Percentiles rank a stretch among this genome's conserved stretches.
phyloP scores from a whole-genome alignment of 805 yeast species.

The Lipomyces yamadae region DNA sequence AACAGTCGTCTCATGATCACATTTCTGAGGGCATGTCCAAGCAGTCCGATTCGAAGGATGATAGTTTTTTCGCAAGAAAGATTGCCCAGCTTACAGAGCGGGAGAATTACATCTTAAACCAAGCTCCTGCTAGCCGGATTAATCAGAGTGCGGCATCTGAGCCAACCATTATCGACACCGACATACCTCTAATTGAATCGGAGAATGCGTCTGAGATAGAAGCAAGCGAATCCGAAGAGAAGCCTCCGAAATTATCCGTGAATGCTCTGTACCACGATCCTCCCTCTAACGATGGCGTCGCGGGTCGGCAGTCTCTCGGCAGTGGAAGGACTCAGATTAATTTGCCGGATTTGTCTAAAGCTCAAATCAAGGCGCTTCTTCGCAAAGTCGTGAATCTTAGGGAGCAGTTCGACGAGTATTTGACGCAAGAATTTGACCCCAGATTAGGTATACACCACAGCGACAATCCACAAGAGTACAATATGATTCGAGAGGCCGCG shows the following conservation, averaged over 20 bases:
- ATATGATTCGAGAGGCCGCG: neutral
- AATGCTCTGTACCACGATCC: slow-evolving; percentile 1
- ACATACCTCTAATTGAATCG: neutral
- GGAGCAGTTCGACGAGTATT: slow-evolving; percentile 4
- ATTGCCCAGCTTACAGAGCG: neutral
- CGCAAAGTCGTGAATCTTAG: neutral
- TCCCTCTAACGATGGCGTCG: neutral
- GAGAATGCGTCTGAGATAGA: neutral
- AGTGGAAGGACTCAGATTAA: slow-evolving; percentile 1
- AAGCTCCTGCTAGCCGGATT: neutral
- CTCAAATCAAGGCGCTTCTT: neutral
- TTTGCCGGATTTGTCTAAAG: neutral
- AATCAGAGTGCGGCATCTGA: neutral
- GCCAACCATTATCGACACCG: neutral
- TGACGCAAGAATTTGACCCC: neutral
- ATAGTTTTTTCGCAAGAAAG: neutral
- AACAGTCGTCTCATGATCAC: neutral
- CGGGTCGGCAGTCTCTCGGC: neutral
- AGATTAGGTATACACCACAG: neutral
- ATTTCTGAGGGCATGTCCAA: neutral
- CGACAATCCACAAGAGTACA: neutral
- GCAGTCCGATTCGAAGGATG: neutral
- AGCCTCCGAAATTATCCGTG: neutral
- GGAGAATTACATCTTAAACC: neutral
- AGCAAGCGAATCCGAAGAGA: neutral